These are phyloP conservation scores for Xanthoceras sorbifolium DNA, from an alignment of 345 rosid species.

Conservation along the genomic window DNA sequence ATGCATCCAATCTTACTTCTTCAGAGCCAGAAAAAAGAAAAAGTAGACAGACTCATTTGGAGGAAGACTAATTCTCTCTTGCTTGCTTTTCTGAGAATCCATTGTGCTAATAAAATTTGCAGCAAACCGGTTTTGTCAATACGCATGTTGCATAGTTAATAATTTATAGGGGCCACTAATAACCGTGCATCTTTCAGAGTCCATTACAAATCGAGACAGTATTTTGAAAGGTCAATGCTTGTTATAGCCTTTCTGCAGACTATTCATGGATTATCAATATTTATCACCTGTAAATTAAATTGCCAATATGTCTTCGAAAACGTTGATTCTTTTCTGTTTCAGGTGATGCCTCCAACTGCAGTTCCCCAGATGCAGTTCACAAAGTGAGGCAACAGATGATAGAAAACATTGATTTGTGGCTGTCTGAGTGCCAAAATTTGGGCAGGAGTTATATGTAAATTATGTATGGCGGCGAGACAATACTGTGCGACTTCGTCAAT, in stretches of 20 bases:
- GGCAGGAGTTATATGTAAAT: conserved; percentile 44
- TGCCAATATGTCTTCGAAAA: background rate
- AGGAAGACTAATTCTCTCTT: background rate
- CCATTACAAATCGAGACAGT: background rate
- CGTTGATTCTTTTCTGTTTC: conserved; percentile 9
- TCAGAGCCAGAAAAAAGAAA: background rate
- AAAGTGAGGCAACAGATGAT: conserved; percentile 79
- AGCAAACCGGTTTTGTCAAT: background rate
- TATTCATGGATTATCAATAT: background rate
- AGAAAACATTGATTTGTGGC: conserved; percentile 88
- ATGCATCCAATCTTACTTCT: too few species aligned
- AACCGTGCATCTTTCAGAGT: background rate
- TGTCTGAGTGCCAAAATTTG: conserved; percentile 61
- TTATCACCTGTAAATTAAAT: background rate
- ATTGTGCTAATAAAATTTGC: background rate
- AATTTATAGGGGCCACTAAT: background rate
- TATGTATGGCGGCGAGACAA: background rate
- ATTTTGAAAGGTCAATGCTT: background rate
- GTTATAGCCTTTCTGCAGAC: background rate
- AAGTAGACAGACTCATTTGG: background rate
- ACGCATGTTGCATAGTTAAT: background rate
- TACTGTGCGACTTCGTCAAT: background rate
- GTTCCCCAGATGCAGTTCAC: conserved; percentile 80
- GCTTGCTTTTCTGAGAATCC: background rate
- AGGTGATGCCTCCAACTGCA: conserved; percentile 80